phyloP scores from a whole-genome alignment of 1,284 basidiomycete genomes.

The Sphagnurus paluster region DNA sequence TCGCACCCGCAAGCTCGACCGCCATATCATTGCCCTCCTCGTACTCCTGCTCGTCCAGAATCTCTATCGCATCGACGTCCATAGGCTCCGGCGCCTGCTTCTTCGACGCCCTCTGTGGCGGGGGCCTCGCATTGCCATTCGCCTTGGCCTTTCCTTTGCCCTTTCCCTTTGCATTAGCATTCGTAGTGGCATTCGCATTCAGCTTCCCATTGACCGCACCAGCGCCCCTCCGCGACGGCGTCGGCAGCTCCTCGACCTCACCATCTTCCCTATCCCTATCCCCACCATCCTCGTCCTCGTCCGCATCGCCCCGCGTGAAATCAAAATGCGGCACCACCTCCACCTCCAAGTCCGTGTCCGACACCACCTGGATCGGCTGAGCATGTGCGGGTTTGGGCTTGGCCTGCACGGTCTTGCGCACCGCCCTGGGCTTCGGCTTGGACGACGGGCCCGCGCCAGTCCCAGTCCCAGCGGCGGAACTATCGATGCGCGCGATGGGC shows the following conservation, averaged over 20 bases:
- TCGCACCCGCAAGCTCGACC: slow-evolving; percentile 17
- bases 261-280: too few species aligned
- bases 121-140: slow-evolving; percentile 35
- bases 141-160: slow-evolving; percentile 27
- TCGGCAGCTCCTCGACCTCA: neutral
- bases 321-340: slow-evolving; percentile 18
- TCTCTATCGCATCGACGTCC: slow-evolving; percentile 27
- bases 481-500: too few species aligned
- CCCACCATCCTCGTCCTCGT: too few species aligned
- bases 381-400: too few species aligned
- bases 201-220: neutral
- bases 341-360: slow-evolving; percentile 20
- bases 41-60: slow-evolving; percentile 24
- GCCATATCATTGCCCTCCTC: slow-evolving; percentile 21
- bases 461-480: too few species aligned
- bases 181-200: slow-evolving; percentile 22
- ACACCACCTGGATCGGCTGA: too few species aligned
- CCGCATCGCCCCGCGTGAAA: slow-evolving; percentile 1
- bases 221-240: too few species aligned
- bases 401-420: too few species aligned
- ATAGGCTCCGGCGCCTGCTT: slow-evolving; percentile 22
- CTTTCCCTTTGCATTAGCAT: slow-evolving; percentile 36
- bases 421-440: slow-evolving; percentile 14
- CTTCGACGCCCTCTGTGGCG: slow-evolving; percentile 9
- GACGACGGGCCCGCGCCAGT: slow-evolving; percentile 22